These are phyloP conservation scores for Phytophthora aleatoria DNA, from an alignment of 352 stramenopile species.

Conservation along the genomic window DNA sequence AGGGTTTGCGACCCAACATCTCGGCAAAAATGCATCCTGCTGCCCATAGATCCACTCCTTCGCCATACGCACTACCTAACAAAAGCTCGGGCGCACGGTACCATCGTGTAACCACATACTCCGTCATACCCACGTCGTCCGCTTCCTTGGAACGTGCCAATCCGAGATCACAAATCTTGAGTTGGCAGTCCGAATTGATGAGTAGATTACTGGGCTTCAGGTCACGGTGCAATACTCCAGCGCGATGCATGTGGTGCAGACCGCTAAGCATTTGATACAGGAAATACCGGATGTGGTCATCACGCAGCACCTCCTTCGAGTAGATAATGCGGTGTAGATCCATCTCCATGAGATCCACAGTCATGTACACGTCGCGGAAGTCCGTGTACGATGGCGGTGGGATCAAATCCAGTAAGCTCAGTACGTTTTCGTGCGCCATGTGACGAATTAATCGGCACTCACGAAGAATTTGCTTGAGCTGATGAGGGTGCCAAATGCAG, in stretches of 20 bases:
- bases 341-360: constrained; percentile 93
- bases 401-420: constrained; percentile 87
- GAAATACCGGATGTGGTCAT: constrained; percentile 95
- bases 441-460: constrained; percentile 86
- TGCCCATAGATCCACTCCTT: constrained; percentile 87
- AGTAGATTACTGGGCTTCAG: constrained; percentile 89
- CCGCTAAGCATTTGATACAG: constrained; percentile 93
- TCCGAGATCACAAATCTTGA: constrained; percentile 97
- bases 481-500: constrained; percentile 89
- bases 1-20: constrained; percentile 85
- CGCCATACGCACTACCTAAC: constrained; percentile 82
- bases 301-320: constrained; percentile 90
- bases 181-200: constrained; percentile 93
- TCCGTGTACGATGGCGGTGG: constrained; percentile 82
- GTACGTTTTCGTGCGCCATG: constrained; percentile 85
- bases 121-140: constrained; percentile 91
- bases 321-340: constrained; percentile 94
- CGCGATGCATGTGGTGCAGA: constrained; percentile 87
- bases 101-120: constrained; percentile 91
- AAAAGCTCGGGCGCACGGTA: constrained; percentile 88
- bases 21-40: constrained; percentile 89
- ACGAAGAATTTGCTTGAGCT: constrained; percentile 90
- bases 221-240: constrained; percentile 84
- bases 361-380: constrained; percentile 92
- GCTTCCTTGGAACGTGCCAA: constrained; percentile 89